Evolutionary conservation across 2,329 filamentous ascomycete species (phyloP), one percentile per base, ranked within the genome.

Genomic region (Xylaria arbuscula): DNA sequence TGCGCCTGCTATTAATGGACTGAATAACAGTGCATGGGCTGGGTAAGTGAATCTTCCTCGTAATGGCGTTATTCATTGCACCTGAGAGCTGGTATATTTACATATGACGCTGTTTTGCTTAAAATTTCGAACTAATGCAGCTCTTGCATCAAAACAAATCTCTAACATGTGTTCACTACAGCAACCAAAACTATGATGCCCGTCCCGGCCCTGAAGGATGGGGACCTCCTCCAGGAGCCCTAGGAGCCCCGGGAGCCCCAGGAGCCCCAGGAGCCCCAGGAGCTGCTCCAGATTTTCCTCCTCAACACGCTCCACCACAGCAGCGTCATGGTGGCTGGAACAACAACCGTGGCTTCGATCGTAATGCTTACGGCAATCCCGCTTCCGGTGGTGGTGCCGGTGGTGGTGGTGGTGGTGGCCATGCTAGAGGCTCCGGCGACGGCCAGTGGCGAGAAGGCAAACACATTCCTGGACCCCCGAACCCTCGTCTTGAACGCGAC

Each of bases 361-460:
- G 88, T 73, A 89, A 87, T 79, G 87, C 84, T 67, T 92, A 92
- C 76, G 87, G 87, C 70, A 85, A 83, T 77, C 82, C 84, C 53
- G 78, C 76, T 71, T 80, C 70, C 64, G 71, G 80, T 53, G 83
- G 86, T 70, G 84, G 85, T 74, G 36, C 3, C 13, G 36, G 45
- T 47, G 45, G 45, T n/a, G n/a, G n/a, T 70, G 84, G 85, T 74
- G 36, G 36, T 10, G 36, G 45, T 47, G 45, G 45, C 74, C 76
- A 86, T 78, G 86, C 90, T 76, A 90, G 92, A 77, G 94, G 94
- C 77, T 97, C 94, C 80, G 96, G 96, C 77, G 96, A 98, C 78
- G 96, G 96, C 78, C 90, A 93, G 85, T 99, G 96, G 96, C 90
- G 91, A 78, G 95, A 98, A 74, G 96, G 96, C 82, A 97, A 98